Percentiles rank a stretch among this genome's conserved stretches.
phyloP scores from a whole-genome alignment of 2,329 filamentous ascomycete species.

The Dothistroma pini region DNA sequence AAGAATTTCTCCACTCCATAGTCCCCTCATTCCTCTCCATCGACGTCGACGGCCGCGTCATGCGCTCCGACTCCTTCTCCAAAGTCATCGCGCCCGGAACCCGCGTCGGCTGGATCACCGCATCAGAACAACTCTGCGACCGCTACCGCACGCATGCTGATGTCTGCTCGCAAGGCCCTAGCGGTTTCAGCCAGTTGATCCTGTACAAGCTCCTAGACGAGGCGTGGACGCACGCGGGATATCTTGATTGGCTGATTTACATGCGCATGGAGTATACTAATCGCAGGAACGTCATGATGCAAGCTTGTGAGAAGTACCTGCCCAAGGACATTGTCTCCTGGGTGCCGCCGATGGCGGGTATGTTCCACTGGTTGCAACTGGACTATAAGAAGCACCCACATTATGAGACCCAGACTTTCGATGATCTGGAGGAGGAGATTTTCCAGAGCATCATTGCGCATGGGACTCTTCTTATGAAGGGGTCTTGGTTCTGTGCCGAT shows the following conservation, averaged over 20 bases:
- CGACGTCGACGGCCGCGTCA: conserved; percentile 79
- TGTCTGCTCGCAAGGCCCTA: conserved; percentile 77
- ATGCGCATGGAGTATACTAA: conserved; percentile 76
- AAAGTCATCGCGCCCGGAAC: conserved; percentile 90
- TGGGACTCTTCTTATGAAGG: conserved; percentile 75
- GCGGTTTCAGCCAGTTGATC: conserved; percentile 77
- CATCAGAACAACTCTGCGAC: conserved; percentile 77
- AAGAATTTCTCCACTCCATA: conserved; percentile 69
- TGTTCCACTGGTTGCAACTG: conserved; percentile 85
- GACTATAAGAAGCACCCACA: conserved; percentile 65
- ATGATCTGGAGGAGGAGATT: conserved; percentile 77
- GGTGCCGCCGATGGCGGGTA: conserved; percentile 77
- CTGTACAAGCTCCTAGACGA: conserved; percentile 90
- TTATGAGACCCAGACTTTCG: conserved; percentile 49
- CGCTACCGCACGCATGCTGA: conserved; percentile 80
- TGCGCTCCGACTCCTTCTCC: conserved; percentile 89
- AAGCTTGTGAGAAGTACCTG: conserved; percentile 74
- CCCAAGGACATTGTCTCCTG: conserved; percentile 73
- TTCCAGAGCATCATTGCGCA: conserved; percentile 72
- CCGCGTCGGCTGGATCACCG: conserved; percentile 88
- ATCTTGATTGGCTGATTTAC: conserved; percentile 83
- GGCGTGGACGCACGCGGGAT: conserved; percentile 88
- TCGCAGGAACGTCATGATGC: conserved; percentile 71
- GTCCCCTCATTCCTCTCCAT: conserved; percentile 77
- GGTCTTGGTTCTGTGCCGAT: conserved; percentile 88